Percentiles rank a stretch among this genome's conserved stretches.
Evolutionary conservation across 176 grass and related monocot species (phyloP).

Genomic region (Secale cereale): DNA sequence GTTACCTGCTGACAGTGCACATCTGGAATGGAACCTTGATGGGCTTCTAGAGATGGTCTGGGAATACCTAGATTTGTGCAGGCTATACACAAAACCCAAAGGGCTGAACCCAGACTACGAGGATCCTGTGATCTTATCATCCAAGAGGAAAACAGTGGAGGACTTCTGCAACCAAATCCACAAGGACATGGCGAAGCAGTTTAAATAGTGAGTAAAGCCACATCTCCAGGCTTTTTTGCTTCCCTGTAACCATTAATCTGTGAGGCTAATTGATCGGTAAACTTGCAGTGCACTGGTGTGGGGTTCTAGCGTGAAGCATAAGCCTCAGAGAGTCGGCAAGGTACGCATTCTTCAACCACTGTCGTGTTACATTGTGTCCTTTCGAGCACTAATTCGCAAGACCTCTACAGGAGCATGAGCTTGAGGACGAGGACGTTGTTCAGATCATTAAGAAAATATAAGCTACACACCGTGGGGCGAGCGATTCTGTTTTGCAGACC

Average conservation of each 20-base stretch:
- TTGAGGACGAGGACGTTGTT: conserved; percentile 96
- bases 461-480: neutral
- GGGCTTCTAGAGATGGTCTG: conserved; percentile 84
- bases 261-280: neutral
- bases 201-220: conserved; percentile 73
- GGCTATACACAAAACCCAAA: conserved; percentile 95
- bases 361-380: neutral
- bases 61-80: conserved; percentile 94
- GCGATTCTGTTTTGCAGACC: neutral
- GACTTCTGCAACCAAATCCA: conserved; percentile 94
- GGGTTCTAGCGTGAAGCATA: conserved; percentile 96
- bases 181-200: conserved; percentile 95
- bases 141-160: conserved; percentile 80
- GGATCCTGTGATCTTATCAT: conserved; percentile 87
- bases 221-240: neutral
- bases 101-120: conserved; percentile 95
- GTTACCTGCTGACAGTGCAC: conserved; percentile 47
- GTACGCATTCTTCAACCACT: conserved; percentile 27
- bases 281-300: conserved; percentile 79
- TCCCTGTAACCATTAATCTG: neutral
- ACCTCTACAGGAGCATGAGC: conserved; percentile 76
- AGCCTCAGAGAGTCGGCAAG: conserved; percentile 96
- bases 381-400: neutral
- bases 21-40: conserved; percentile 94
- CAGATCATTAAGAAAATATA: conserved; percentile 98